phyloP scores from a whole-genome alignment of 1,284 basidiomycete species.

The Termitomyces sp. region DNA sequence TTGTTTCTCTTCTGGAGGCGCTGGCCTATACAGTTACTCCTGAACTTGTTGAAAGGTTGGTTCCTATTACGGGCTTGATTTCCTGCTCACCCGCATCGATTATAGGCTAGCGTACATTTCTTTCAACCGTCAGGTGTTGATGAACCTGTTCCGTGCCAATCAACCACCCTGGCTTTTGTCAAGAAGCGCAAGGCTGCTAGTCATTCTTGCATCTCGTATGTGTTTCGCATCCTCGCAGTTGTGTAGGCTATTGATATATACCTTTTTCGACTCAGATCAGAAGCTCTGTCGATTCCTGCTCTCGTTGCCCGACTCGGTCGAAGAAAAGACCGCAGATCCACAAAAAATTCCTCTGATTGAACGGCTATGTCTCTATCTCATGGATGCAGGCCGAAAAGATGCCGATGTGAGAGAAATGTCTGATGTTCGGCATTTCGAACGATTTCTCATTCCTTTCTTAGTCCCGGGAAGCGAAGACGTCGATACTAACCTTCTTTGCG shows the following conservation, averaged over 20 bases:
- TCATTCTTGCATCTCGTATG: slow-evolving; percentile 55
- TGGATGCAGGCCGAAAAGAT: slow-evolving; percentile 38
- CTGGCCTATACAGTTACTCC: slow-evolving; percentile 46
- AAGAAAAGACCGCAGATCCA: slow-evolving; percentile 24
- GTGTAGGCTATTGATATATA: neutral
- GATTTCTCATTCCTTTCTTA: slow-evolving; percentile 2
- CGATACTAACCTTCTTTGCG: slow-evolving; percentile 52
- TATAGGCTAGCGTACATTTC: slow-evolving; percentile 39
- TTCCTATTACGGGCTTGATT: slow-evolving; percentile 3
- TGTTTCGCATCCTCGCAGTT: slow-evolving; percentile 4
- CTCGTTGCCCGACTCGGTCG: slow-evolving; percentile 22
- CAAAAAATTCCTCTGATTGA: slow-evolving; percentile 46
- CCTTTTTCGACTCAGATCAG: slow-evolving; percentile 12
- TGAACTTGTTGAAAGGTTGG: slow-evolving; percentile 41
- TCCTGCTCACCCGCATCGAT: slow-evolving; percentile 3
- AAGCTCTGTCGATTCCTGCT: slow-evolving; percentile 32
- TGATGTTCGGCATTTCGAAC: neutral
- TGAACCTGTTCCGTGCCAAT: slow-evolving; percentile 42
- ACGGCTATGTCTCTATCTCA: slow-evolving; percentile 45
- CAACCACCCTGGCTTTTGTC: slow-evolving; percentile 50
- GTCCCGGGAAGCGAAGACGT: slow-evolving; percentile 33
- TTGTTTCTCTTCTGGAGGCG: slow-evolving; percentile 47
- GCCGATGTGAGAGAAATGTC: slow-evolving; percentile 35
- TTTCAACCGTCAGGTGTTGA: slow-evolving; percentile 36
- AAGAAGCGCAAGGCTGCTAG: slow-evolving; percentile 42